A percentile compares a stretch with the other conserved stretches of the same genome.
Conservation (phyloP, 2,329 filamentous ascomycete species). For the Colletotrichum sp. region DNA sequence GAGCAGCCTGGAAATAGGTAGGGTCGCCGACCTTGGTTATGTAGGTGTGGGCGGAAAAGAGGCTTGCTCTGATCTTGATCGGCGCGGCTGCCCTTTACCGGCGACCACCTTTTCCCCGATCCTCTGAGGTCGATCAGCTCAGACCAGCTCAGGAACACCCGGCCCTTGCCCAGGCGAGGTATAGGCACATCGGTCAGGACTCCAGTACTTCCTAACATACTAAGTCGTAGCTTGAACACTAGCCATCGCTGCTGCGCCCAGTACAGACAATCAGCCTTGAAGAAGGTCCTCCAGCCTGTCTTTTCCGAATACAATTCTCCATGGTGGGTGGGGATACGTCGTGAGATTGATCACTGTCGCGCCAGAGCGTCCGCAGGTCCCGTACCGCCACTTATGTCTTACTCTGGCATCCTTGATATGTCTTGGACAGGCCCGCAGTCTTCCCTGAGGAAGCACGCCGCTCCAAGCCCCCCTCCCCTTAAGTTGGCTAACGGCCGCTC, state of each 20-base stretch:
- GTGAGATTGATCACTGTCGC: not conserved
- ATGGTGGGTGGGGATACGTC: not conserved
- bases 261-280: not conserved
- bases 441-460: not conserved
- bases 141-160: not conserved
- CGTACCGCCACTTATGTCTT: slow-evolving; percentile 15
- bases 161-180: not conserved
- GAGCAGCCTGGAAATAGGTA: not conserved
- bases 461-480: not conserved
- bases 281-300: not conserved
- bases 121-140: not conserved
- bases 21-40: not conserved
- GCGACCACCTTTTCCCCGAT: not conserved
- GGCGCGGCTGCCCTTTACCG: not conserved
- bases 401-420: slow-evolving; percentile 15
- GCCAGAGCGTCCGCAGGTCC: slow-evolving; percentile 3
- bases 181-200: not conserved
- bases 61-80: slow-evolving; percentile 17
- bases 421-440: slow-evolving; percentile 3
- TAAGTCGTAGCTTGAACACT: not conserved
- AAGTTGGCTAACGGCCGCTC: not conserved
- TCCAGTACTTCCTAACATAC: not conserved
- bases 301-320: not conserved
- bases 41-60: not conserved
- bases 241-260: not conserved